Percentiles rank a stretch among this genome's conserved stretches.
Evolutionary conservation across 768 basidiomycete species (phyloP).

Genomic region (Naganishia kalamii): DNA sequence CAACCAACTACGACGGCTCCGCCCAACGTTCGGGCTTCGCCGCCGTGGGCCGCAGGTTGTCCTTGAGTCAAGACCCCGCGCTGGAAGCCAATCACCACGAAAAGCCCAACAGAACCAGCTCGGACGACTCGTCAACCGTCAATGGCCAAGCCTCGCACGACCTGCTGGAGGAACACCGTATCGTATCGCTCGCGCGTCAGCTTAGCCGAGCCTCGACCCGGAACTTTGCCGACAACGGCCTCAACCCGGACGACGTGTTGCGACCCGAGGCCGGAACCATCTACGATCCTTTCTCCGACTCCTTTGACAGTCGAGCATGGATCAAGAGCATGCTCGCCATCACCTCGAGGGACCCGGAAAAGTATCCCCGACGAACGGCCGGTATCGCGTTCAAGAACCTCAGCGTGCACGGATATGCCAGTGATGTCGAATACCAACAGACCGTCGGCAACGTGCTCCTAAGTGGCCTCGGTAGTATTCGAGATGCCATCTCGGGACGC

Average conservation of each 20-base stretch:
- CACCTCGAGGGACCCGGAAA: slow-evolving; percentile 28
- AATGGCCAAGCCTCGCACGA: neutral
- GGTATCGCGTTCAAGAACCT: slow-evolving; percentile 50
- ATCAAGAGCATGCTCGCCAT: slow-evolving; percentile 40
- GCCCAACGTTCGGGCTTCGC: slow-evolving; percentile 1
- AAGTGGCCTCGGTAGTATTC: slow-evolving; percentile 27
- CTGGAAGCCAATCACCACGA: neutral
- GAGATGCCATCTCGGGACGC: slow-evolving; percentile 25
- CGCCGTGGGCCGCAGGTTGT: neutral
- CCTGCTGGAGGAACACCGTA: slow-evolving; percentile 7
- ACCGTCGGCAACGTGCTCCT: slow-evolving; percentile 47
- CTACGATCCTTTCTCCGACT: slow-evolving; percentile 46
- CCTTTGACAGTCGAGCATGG: slow-evolving; percentile 48
- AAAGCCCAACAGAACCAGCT: neutral
- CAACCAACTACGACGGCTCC: slow-evolving; percentile 15
- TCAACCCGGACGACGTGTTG: slow-evolving; percentile 30
- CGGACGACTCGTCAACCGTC: neutral
- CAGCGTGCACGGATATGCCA: slow-evolving; percentile 43
- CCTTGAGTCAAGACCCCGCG: neutral
- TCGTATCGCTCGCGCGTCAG: slow-evolving; percentile 28
- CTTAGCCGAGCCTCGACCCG: slow-evolving; percentile 18
- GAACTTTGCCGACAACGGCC: neutral
- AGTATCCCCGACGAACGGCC: slow-evolving; percentile 38
- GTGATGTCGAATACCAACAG: slow-evolving; percentile 49
- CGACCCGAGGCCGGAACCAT: slow-evolving; percentile 38